Conservation (phyloP, 2,329 filamentous ascomycete genomes). For the Catunica adiposa region DNA sequence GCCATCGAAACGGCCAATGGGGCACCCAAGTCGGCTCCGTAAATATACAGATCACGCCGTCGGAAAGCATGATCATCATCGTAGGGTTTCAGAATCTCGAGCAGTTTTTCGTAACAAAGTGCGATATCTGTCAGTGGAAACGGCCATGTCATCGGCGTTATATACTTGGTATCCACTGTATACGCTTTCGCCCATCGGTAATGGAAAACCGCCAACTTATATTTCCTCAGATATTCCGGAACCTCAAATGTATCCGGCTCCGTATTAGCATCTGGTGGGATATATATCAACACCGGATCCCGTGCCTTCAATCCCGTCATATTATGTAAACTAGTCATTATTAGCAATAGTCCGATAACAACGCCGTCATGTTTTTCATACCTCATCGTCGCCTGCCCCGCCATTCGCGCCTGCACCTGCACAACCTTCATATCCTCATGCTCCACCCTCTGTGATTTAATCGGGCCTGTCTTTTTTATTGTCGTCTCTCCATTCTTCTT, state of each 20-base stretch:
- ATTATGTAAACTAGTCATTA: conserved; percentile 32
- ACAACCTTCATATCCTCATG: conserved; percentile 17
- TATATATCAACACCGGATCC: conserved; percentile 35
- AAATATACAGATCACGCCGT: conserved; percentile 22
- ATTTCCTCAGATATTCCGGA: conserved; percentile 26
- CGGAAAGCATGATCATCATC: conserved; percentile 20
- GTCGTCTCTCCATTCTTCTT: too few species aligned
- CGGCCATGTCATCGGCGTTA: conserved; percentile 30
- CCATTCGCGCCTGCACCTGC: conserved; percentile 31
- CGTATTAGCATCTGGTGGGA: conserved; percentile 31
- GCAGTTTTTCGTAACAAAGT: conserved; percentile 38
- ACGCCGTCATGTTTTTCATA: conserved; percentile 20
- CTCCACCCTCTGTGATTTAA: background rate
- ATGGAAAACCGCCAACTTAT: conserved; percentile 38
- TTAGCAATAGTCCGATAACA: conserved; percentile 11
- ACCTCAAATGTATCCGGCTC: conserved; percentile 19
- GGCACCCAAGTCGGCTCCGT: conserved; percentile 33
- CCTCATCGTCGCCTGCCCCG: conserved; percentile 35
- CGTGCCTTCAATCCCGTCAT: conserved; percentile 22
- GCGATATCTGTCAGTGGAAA: conserved; percentile 39
- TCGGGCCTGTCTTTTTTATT: background rate
- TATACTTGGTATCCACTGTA: conserved; percentile 8
- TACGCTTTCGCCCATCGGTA: conserved; percentile 36
- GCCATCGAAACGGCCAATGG: conserved; percentile 39
- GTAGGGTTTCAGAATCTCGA: conserved; percentile 26